Conservation (phyloP, 768 basidiomycete genomes). For the Agaricus blazei region DNA sequence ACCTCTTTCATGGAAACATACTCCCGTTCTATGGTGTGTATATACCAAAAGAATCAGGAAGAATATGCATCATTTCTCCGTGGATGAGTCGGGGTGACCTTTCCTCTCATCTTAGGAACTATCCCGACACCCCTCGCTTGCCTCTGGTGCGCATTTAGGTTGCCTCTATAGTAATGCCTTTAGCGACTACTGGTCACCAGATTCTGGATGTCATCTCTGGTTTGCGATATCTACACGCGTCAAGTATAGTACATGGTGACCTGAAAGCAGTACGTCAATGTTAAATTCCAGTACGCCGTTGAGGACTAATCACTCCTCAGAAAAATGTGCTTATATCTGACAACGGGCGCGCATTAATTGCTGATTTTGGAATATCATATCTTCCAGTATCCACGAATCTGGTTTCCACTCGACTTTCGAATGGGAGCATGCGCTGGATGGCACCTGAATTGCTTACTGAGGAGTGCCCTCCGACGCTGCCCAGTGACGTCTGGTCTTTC, state of each 20-base stretch:
- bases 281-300: neutral
- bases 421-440: no score
- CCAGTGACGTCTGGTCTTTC: no score
- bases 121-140: constrained; percentile 7
- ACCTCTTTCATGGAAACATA: constrained; percentile 28
- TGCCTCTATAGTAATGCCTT: no score
- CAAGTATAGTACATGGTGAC: constrained; percentile 16
- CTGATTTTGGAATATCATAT: constrained; percentile 18
- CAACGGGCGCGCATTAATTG: constrained; percentile 16
- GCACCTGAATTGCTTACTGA: no score
- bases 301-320: neutral
- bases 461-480: no score
- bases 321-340: constrained; percentile 16
- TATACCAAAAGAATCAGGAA: neutral
- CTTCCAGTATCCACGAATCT: no score
- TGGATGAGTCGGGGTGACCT: constrained; percentile 18
- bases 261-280: constrained; percentile 16
- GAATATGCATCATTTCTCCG: constrained; percentile 15
- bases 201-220: constrained; percentile 12
- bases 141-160: constrained; percentile 7
- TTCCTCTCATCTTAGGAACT: constrained; percentile 11
- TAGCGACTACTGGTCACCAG: no score
- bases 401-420: no score
- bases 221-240: constrained; percentile 15
- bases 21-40: constrained; percentile 30